These are phyloP conservation scores for Pseudopediastrum boryanum DNA, from an alignment of 139 green algal species.

Conservation along the genomic window DNA sequence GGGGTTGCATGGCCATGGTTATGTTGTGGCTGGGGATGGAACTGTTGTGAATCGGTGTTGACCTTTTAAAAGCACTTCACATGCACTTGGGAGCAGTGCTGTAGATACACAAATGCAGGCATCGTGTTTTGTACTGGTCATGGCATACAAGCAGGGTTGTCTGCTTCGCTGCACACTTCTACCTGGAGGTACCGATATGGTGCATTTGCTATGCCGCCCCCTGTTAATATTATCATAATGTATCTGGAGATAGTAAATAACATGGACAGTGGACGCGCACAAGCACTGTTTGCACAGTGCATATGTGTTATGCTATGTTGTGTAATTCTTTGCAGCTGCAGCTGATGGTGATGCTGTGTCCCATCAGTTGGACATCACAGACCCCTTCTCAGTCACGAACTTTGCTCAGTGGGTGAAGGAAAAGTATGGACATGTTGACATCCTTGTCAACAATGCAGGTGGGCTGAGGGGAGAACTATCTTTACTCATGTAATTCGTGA, in stretches of 20 bases:
- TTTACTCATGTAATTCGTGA: too few relatives aligned
- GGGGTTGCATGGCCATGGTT: too few relatives aligned
- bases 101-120: too few relatives aligned
- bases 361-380: conserved; percentile 63
- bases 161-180: not conserved
- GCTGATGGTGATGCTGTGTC: conserved; percentile 18
- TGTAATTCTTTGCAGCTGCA: conserved; percentile 9
- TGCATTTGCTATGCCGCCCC: not conserved
- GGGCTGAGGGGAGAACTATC: too few relatives aligned
- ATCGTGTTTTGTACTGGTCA: too few relatives aligned
- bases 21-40: too few relatives aligned
- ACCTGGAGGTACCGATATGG: not conserved
- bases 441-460: conserved; percentile 55
- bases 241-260: not conserved
- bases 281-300: not conserved
- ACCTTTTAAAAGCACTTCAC: too few relatives aligned
- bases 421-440: conserved; percentile 40
- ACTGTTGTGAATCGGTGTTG: too few relatives aligned
- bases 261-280: not conserved
- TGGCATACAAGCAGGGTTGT: too few relatives aligned
- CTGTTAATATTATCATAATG: conserved; percentile 1
- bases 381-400: conserved; percentile 45
- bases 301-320: not conserved
- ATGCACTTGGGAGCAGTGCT: too few relatives aligned
- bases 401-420: conserved; percentile 56